Evolutionary conservation across 202 grass and related monocot genomes (phyloP).

Genomic region (Setaria italica): DNA sequence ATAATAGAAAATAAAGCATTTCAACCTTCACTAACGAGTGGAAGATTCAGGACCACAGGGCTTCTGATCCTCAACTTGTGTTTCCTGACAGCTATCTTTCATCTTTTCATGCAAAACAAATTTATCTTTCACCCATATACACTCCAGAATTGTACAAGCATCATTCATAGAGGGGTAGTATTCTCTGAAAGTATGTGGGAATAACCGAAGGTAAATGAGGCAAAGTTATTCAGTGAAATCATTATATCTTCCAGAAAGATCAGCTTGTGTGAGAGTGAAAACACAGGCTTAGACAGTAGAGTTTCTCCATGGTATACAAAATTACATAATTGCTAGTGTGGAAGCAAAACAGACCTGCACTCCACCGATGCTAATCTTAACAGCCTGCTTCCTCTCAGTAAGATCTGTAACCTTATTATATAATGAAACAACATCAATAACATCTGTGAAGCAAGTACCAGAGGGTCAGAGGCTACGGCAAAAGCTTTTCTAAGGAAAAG

Average conservation of each 20-base stretch:
- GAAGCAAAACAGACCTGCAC: constrained; percentile 62
- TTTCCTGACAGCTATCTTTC: constrained; percentile 55
- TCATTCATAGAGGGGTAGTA: constrained; percentile 65
- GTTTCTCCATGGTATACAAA: constrained; percentile 17
- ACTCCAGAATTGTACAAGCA: constrained; percentile 57
- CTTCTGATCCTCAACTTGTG: constrained; percentile 46
- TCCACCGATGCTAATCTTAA: constrained; percentile 74
- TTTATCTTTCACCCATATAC: constrained; percentile 87
- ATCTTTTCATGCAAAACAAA: constrained; percentile 77
- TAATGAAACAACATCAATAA: constrained; percentile 72
- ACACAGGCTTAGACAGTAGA: constrained; percentile 2
- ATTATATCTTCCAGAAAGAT: constrained; percentile 32
- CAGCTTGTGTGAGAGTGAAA: constrained; percentile 3
- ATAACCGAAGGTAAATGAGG: constrained; percentile 1
- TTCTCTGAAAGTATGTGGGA: constrained; percentile 77
- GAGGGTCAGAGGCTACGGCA: constrained; percentile 28
- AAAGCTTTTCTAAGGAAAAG: constrained; percentile 37
- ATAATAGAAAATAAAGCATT: constrained; percentile 32
- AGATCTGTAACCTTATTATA: constrained; percentile 84
- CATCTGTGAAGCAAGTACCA: constrained; percentile 60
- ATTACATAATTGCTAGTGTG: constrained; percentile 22
- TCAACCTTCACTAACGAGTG: constrained; percentile 61
- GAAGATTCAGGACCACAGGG: constrained; percentile 36
- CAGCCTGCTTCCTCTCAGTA: constrained; percentile 71
- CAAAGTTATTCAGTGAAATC: constrained; percentile 27